Evolutionary conservation across 2,329 filamentous ascomycete genomes (phyloP).

Genomic region (Paraconiothyrium sp.): DNA sequence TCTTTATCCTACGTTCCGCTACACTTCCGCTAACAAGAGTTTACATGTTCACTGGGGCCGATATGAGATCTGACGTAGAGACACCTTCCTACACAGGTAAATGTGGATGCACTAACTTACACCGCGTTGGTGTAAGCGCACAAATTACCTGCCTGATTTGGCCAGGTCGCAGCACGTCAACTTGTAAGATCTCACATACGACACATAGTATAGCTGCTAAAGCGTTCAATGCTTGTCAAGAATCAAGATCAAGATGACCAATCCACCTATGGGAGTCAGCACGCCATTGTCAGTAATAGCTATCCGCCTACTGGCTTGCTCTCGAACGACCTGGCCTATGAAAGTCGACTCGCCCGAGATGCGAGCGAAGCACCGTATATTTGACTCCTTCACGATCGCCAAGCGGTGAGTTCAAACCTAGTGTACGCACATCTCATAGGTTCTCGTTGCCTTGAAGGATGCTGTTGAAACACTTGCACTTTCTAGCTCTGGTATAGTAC

Average conservation of each 20-base stretch:
- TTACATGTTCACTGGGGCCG: neutral
- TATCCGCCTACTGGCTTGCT: neutral
- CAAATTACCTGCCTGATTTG: conserved; percentile 7
- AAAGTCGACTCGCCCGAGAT: neutral
- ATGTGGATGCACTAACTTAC: neutral
- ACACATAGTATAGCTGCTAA: neutral
- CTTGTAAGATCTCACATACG: neutral
- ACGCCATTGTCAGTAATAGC: neutral
- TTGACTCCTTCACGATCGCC: neutral
- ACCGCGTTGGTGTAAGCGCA: neutral
- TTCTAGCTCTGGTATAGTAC: neutral
- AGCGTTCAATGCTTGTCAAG: neutral
- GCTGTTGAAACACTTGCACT: neutral
- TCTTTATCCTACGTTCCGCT: neutral
- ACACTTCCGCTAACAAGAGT: neutral
- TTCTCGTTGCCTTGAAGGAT: neutral
- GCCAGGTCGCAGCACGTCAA: neutral
- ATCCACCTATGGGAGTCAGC: neutral
- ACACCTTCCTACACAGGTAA: conserved; percentile 10
- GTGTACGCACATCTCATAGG: neutral
- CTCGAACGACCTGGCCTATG: neutral
- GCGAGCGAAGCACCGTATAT: neutral
- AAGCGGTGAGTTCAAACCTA: neutral
- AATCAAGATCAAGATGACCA: neutral
- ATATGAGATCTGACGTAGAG: neutral